Evolutionary conservation across 2,329 filamentous ascomycete genomes (phyloP), one percentile per base, ranked within the genome.

Genomic region (Stemphylium beticola): DNA sequence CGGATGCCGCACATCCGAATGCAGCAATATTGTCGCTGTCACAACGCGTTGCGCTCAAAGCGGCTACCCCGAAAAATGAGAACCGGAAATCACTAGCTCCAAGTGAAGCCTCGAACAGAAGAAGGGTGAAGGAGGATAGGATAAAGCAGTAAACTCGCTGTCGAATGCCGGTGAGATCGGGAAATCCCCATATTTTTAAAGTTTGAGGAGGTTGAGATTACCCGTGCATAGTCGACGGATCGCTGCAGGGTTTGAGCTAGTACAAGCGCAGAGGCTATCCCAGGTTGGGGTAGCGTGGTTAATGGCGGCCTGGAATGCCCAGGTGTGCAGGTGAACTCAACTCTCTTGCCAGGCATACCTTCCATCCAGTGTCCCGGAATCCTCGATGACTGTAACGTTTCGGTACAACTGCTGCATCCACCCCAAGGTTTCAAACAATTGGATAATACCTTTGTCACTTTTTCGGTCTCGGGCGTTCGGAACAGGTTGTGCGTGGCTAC

Each of bases 191-290:
- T 11, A 29, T 7, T 7, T 41, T 41, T 53, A 33, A 20, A 22
- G 49, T 53, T 48, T 29, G n/a, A 22, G 9, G 8, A 39, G n/a
- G 18, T 22, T n/a, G 18, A 8, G 10, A 5, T 5, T 22, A 26
- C 15, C 9, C 29, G 36, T n/a, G 36, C 29, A 11, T 14, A 12
- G 8, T 34, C 22, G 11, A 20, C 15, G 20, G 42, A 53, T 48
- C 49, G 29, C 43, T 48, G 49, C 49, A 53, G 49, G 43, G 43
- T 18, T 32, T 24, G 20, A 24, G 11, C n/a, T 45, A 29, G 32
- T 29, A 15, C n/a, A 10, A n/a, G n/a, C n/a, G 6, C 6, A 7
- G 4, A 24, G 6, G 6, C 22, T 24, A 7, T 4, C 4, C 32
- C 4, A 10, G 14, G 22, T 43, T 4, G 10, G 5, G 15, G 14